These are phyloP conservation scores for Ochromonas danica DNA, from an alignment of 108 stramenopile species.

Conservation along the genomic window DNA sequence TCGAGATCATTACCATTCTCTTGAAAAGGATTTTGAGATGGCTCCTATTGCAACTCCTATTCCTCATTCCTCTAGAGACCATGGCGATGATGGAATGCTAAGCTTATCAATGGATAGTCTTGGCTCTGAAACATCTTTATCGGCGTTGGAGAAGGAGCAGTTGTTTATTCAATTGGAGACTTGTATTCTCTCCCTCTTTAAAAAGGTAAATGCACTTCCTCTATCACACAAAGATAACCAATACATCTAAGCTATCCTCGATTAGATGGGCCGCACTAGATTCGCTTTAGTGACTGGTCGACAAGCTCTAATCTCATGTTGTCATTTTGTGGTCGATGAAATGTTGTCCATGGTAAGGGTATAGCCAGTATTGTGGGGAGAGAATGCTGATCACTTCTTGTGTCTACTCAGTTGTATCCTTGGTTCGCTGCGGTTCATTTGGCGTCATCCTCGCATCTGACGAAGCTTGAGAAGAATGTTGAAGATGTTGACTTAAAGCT, in stretches of 20 bases:
- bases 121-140: not conserved
- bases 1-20: too few relatives aligned
- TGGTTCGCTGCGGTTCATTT: constrained; percentile 2
- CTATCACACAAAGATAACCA: not conserved
- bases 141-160: not conserved
- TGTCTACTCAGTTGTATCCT: not conserved
- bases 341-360: not conserved
- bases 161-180: not conserved
- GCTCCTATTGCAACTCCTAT: too few relatives aligned
- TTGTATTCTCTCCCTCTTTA: not conserved
- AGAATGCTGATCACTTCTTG: not conserved
- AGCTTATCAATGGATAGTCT: too few relatives aligned
- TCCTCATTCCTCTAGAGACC: too few relatives aligned
- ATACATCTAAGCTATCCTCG: not conserved
- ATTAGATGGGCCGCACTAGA: not conserved
- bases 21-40: too few relatives aligned
- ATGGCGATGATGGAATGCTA: too few relatives aligned
- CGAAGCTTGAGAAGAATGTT: not conserved
- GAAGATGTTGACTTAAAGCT: not conserved
- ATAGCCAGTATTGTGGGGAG: not conserved
- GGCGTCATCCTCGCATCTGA: not conserved
- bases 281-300: not conserved
- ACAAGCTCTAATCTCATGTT: constrained; percentile 10
- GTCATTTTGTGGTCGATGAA: constrained; percentile 12
- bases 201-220: not conserved